A percentile compares a stretch with the other conserved stretches of the same genome.
These are phyloP conservation scores for Liriodendron chinense DNA, from an alignment of 164 flowering plant genomes.

Conservation along the genomic window DNA sequence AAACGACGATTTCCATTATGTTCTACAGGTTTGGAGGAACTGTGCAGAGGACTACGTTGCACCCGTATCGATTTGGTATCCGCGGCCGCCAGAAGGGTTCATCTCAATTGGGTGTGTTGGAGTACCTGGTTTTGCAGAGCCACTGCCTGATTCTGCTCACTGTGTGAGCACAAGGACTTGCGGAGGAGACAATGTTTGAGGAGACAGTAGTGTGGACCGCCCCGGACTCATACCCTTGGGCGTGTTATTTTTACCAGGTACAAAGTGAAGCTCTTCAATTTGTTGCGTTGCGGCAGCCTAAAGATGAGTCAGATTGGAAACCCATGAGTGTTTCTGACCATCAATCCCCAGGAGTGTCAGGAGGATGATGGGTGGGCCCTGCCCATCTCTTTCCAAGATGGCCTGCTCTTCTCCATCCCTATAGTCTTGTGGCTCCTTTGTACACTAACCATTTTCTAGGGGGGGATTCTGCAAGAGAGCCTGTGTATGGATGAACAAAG, in stretches of 20 bases:
- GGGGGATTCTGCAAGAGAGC: no score
- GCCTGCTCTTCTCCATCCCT: no score
- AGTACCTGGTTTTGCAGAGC: slow-evolving; percentile 64
- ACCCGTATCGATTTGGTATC: slow-evolving; percentile 85
- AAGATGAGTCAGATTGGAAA: slow-evolving; percentile 78
- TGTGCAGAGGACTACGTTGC: slow-evolving; percentile 74
- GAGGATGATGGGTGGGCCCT: neutral
- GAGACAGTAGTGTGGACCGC: slow-evolving; percentile 78
- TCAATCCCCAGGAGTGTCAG: slow-evolving; percentile 9
- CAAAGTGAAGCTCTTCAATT: slow-evolving; percentile 89
- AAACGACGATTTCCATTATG: neutral
- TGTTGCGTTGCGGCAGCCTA: slow-evolving; percentile 61
- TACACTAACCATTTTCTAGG: no score
- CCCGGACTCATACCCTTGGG: slow-evolving; percentile 91
- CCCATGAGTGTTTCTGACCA: slow-evolving; percentile 53
- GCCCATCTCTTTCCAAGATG: no score
- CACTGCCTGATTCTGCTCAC: slow-evolving; percentile 43
- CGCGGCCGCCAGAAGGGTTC: slow-evolving; percentile 89
- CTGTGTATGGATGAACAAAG: no score
- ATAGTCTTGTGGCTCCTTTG: no score
- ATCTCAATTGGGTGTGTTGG: slow-evolving; percentile 81
- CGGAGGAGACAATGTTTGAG: slow-evolving; percentile 72
- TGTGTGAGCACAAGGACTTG: slow-evolving; percentile 65
- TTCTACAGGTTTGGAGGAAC: slow-evolving; percentile 90
- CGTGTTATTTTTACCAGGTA: slow-evolving; percentile 83